phyloP scores from a whole-genome alignment of 116 monocot species.

The Phalaenopsis hybrid region DNA sequence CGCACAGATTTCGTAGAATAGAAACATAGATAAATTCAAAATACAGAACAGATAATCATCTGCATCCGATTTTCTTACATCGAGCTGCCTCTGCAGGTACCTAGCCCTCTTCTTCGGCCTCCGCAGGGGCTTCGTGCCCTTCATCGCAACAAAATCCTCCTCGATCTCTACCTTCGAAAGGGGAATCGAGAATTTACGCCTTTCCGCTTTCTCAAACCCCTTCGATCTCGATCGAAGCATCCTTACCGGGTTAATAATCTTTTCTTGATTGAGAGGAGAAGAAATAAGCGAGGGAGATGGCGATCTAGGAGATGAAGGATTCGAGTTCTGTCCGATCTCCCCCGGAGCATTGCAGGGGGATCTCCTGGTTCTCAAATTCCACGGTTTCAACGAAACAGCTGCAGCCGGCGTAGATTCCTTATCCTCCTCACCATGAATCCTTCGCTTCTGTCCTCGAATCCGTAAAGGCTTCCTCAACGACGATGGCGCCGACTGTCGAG shows the following conservation, averaged over 20 bases:
- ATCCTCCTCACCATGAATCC: background rate
- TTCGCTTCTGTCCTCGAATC: conserved; percentile 5
- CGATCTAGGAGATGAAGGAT: background rate
- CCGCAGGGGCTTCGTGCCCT: conserved; percentile 16
- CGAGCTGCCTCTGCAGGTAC: conserved; percentile 21
- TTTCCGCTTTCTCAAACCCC: conserved; percentile 8
- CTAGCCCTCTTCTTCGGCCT: conserved; percentile 26
- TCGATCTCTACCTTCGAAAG: conserved; percentile 18
- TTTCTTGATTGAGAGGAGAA: background rate
- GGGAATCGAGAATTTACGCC: conserved; percentile 19
- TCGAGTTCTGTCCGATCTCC: conserved; percentile 7
- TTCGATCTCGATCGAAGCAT: conserved; percentile 1
- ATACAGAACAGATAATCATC: background rate
- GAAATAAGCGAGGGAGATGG: conserved; percentile 5
- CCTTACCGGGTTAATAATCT: background rate
- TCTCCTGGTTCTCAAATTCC: conserved; percentile 19
- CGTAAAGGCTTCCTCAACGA: background rate
- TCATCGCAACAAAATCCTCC: conserved; percentile 20
- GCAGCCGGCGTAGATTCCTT: background rate
- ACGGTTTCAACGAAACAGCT: background rate
- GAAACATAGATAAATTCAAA: background rate
- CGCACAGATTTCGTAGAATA: background rate
- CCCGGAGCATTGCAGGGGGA: conserved; percentile 7
- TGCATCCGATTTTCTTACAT: conserved; percentile 11
- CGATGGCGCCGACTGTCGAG: background rate